A percentile compares a stretch with the other conserved stretches of the same genome.
Conservation (phyloP, 2,329 filamentous ascomycete genomes). For the Talaromyces albobiverticillius region DNA sequence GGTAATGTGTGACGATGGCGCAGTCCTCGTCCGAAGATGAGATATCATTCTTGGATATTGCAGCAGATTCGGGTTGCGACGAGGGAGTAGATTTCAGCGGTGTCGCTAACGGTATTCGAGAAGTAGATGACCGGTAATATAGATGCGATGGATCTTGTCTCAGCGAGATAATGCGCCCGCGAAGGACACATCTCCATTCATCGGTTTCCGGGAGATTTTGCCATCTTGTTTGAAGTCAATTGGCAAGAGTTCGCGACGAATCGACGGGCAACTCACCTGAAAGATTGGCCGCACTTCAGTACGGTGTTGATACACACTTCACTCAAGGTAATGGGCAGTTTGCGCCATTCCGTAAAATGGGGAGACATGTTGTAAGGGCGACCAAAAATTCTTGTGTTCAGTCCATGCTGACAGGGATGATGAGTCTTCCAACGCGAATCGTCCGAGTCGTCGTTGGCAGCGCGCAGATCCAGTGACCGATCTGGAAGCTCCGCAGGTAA, state of each 20-base stretch:
- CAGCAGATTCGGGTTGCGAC: conserved; percentile 19
- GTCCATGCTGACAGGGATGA: conserved; percentile 4
- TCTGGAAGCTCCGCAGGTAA: neutral
- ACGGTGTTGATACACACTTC: conserved; percentile 95
- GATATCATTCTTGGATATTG: conserved; percentile 26
- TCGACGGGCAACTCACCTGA: conserved; percentile 50
- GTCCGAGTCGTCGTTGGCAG: neutral
- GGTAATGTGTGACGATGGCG: conserved; percentile 74
- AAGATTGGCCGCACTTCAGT: conserved; percentile 91
- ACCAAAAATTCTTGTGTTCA: conserved; percentile 9
- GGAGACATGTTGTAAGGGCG: conserved; percentile 30
- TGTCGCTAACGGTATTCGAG: conserved; percentile 26
- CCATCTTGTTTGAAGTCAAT: conserved; percentile 60
- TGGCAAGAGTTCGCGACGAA: neutral
- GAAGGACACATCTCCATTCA: conserved; percentile 87
- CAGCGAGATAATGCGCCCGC: conserved; percentile 79
- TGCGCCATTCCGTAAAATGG: conserved; percentile 75
- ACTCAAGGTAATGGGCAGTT: conserved; percentile 74
- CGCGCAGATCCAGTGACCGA: too few relatives aligned
- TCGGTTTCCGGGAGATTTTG: conserved; percentile 68
- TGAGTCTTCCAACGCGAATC: neutral
- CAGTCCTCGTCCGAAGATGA: conserved; percentile 64
- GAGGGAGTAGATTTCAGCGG: conserved; percentile 38
- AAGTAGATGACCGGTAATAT: conserved; percentile 71
- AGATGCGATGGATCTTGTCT: conserved; percentile 76